These are phyloP conservation scores for Galerina sulciceps DNA, from an alignment of 768 basidiomycete genomes.

Conservation along the genomic window DNA sequence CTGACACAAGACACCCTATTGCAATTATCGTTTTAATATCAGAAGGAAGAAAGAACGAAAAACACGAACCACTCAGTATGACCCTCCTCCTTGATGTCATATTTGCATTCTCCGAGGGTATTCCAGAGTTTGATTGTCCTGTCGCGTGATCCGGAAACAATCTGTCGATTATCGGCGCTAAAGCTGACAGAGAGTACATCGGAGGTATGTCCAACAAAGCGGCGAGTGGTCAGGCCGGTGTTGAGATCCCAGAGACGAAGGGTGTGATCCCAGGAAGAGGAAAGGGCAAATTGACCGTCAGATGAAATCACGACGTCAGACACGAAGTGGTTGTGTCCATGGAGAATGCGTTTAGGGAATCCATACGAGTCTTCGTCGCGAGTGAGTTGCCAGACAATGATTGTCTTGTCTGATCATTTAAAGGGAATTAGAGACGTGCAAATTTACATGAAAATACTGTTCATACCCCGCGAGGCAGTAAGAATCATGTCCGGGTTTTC, in stretches of 20 bases:
- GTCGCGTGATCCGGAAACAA: conserved; percentile 98
- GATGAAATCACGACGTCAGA: conserved; percentile 99
- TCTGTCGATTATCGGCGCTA: conserved; percentile 99
- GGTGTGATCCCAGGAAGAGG: conserved; percentile 99
- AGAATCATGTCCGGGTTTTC: conserved; percentile 99
- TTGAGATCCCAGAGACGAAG: conserved; percentile 99
- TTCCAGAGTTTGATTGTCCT: conserved; percentile 99
- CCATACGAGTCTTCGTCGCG: conserved; percentile 91
- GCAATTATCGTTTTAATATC: conserved; percentile 1
- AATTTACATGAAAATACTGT: conserved; percentile 21
- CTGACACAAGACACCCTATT: conserved; percentile 97
- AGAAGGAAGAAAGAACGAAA: conserved; percentile 16
- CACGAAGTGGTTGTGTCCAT: conserved; percentile 99
- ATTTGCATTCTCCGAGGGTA: conserved; percentile 99
- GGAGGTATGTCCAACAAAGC: conserved; percentile 97
- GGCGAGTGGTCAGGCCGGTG: conserved; percentile 93
- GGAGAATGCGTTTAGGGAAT: conserved; percentile 95
- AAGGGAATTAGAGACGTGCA: conserved; percentile 17
- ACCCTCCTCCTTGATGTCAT: conserved; percentile 98
- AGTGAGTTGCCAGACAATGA: conserved; percentile 99
- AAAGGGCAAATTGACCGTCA: conserved; percentile 98
- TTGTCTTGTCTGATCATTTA: conserved; percentile 87
- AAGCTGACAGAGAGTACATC: conserved; percentile 99
- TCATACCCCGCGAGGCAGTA: conserved; percentile 92
- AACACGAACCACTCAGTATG: conserved; percentile 86